phyloP scores from a whole-genome alignment of 768 basidiomycete species.

The Agrocybe chaxingu region DNA sequence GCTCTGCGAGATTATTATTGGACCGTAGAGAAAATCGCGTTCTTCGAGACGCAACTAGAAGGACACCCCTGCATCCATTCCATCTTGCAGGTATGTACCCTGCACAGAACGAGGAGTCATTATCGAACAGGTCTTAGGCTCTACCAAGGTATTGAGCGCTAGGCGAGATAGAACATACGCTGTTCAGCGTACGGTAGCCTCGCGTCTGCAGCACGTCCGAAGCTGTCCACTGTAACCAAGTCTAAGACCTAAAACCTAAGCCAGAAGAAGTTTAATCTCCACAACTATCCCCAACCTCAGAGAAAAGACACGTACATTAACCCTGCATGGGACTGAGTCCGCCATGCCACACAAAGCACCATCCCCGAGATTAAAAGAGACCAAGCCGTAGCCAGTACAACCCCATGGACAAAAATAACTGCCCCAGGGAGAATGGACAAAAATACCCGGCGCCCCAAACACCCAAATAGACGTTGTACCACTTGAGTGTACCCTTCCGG shows the following conservation, averaged over 20 bases:
- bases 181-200: too few relatives aligned
- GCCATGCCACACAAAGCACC: conserved; percentile 46
- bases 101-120: conserved; percentile 11
- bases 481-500: conserved; percentile 45
- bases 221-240: too few relatives aligned
- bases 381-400: not conserved
- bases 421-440: not conserved
- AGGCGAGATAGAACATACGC: too few relatives aligned
- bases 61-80: conserved; percentile 72
- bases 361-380: not conserved
- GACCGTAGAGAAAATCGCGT: conserved; percentile 73
- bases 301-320: conserved; percentile 30
- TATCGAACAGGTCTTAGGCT: too few relatives aligned
- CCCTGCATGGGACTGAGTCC: conserved; percentile 82
- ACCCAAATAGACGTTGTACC: conserved; percentile 75
- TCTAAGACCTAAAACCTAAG: too few relatives aligned
- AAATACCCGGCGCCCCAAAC: conserved; percentile 57
- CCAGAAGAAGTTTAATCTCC: too few relatives aligned
- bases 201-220: too few relatives aligned
- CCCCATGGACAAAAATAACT: not conserved
- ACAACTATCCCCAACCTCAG: not conserved
- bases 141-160: too few relatives aligned
- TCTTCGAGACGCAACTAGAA: conserved; percentile 63
- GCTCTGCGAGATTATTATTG: conserved; percentile 31
- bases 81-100: conserved; percentile 71